phyloP scores from a whole-genome alignment of 2,329 filamentous ascomycete species.

The Aspergillus sp. region DNA sequence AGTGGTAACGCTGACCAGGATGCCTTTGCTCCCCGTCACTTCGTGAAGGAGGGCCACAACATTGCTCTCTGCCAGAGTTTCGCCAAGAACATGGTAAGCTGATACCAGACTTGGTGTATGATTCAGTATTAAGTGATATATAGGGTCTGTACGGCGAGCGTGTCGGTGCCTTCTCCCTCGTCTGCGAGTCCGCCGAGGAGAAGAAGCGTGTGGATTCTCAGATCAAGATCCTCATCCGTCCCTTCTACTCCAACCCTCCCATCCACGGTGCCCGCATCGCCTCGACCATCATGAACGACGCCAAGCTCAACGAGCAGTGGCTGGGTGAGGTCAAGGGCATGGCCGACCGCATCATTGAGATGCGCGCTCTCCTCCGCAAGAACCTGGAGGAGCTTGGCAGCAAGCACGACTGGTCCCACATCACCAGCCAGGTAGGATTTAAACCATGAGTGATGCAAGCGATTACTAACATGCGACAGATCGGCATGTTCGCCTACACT shows the following conservation, averaged over 20 bases:
- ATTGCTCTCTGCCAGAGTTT: conserved; percentile 89
- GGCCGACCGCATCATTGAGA: conserved; percentile 98
- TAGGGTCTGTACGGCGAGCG: conserved; percentile 97
- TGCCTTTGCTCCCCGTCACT: conserved; percentile 90
- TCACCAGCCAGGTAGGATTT: conserved; percentile 71
- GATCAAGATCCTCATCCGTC: conserved; percentile 96
- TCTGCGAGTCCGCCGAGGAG: conserved; percentile 81
- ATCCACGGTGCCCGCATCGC: conserved; percentile 95
- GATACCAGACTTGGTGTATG: too few relatives aligned
- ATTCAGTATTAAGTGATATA: too few relatives aligned
- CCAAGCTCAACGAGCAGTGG: conserved; percentile 88
- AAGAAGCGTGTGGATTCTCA: conserved; percentile 96
- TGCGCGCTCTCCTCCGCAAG: conserved; percentile 90
- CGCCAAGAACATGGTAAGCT: conserved; percentile 91
- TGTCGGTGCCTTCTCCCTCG: conserved; percentile 92
- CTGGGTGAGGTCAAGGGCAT: conserved; percentile 95
- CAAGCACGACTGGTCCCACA: conserved; percentile 98
- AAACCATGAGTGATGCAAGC: neutral
- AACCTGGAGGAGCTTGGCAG: conserved; percentile 94
- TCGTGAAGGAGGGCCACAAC: conserved; percentile 88
- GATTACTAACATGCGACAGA: conserved; percentile 49
- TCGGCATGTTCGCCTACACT: conserved; percentile 99
- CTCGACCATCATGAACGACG: conserved; percentile 84
- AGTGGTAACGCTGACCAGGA: conserved; percentile 89
- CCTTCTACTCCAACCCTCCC: conserved; percentile 97